Percentiles rank a stretch among this genome's conserved stretches.
Evolutionary conservation across 176 grass and related monocot species (phyloP).

Genomic region (Aegilops longissima): DNA sequence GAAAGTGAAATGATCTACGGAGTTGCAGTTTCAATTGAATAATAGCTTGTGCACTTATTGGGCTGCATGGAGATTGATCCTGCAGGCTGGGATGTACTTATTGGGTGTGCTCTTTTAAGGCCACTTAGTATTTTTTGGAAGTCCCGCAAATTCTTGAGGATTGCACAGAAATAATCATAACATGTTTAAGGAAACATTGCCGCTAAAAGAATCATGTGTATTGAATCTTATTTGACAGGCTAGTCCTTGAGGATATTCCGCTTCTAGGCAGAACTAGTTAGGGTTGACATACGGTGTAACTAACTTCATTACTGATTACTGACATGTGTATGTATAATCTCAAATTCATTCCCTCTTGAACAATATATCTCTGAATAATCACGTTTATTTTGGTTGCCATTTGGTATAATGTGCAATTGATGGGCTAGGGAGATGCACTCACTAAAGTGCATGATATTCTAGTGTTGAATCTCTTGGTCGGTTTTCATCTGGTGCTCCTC

Average conservation of each 20-base stretch:
- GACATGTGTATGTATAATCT: background rate
- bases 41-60: background rate
- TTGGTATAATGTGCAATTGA: background rate
- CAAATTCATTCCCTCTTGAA: background rate
- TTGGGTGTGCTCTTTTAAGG: background rate
- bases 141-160: background rate
- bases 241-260: background rate
- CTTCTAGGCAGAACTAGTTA: background rate
- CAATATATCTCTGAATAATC: background rate
- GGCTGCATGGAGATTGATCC: background rate
- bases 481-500: background rate
- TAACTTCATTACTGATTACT: background rate
- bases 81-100: background rate
- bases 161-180: background rate
- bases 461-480: background rate
- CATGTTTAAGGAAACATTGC: background rate
- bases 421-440: background rate
- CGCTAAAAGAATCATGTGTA: background rate
- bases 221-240: background rate
- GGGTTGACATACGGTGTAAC: background rate
- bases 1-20: background rate
- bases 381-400: background rate
- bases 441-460: background rate
- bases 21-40: background rate
- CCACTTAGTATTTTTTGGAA: background rate